Evolutionary conservation across 2,329 filamentous ascomycete genomes (phyloP).

Genomic region (Ophiostoma triangulosporum): DNA sequence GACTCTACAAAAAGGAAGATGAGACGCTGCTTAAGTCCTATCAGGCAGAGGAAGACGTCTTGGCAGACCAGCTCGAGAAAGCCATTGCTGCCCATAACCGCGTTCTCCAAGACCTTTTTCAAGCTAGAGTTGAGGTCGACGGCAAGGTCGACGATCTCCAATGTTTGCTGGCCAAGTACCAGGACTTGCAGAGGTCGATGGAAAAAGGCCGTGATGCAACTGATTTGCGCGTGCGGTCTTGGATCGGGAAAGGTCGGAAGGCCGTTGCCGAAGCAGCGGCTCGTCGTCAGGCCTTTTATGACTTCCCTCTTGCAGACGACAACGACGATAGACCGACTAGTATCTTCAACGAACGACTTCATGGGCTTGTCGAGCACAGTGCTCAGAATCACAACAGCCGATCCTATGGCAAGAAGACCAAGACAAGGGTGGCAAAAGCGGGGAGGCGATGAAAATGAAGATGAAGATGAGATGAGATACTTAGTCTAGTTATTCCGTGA

Average conservation of each 20-base stretch:
- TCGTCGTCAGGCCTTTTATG: background rate
- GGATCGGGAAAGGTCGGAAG: constrained; percentile 4
- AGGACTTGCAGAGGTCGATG: background rate
- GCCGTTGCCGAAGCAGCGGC: background rate
- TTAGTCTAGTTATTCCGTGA: too few relatives aligned
- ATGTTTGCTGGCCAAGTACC: constrained; percentile 11
- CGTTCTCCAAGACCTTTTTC: constrained; percentile 25
- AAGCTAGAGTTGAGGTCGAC: constrained; percentile 16
- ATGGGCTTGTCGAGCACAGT: background rate
- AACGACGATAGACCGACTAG: background rate
- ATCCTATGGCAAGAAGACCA: too few relatives aligned
- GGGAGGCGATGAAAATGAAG: too few relatives aligned
- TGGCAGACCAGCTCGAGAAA: constrained; percentile 21
- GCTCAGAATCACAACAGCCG: background rate
- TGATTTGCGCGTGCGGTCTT: constrained; percentile 7
- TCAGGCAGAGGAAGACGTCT: constrained; percentile 17
- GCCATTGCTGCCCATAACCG: constrained; percentile 25
- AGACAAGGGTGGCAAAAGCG: too few relatives aligned
- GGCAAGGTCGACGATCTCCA: constrained; percentile 9
- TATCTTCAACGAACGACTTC: background rate
- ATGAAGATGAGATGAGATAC: too few relatives aligned
- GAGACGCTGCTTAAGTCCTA: constrained; percentile 23
- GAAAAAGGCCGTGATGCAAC: constrained; percentile 2
- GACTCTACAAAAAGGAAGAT: constrained; percentile 13
- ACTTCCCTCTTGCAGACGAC: background rate